Evolutionary conservation across 2,329 filamentous ascomycete species (phyloP), one percentile per base, ranked within the genome.

Genomic region (Dendrostoma leiphaemia): DNA sequence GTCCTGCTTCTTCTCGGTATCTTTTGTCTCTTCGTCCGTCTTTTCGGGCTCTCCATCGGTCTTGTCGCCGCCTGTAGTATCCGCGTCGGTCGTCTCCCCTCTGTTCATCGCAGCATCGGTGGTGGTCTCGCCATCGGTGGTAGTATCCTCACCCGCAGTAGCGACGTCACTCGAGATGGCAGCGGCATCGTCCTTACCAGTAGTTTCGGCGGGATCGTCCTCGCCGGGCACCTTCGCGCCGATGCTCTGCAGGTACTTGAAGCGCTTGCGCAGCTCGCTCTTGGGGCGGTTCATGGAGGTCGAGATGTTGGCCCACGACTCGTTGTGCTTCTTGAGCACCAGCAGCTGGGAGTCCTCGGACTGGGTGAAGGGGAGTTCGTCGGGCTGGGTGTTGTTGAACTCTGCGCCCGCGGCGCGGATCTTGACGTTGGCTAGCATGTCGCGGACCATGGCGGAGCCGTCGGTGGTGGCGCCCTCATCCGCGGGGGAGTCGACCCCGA

Each of bases 261-360:
- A 28, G 17, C 54, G 41, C 40, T 52, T 35, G 15, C 29, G 32
- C 10, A 53, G 32, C 17, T 53, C 49, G 3, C 44, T 45, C 45
- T 56, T 54, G 51, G 28, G 24, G 19, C 48, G 50, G 1, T 45
- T 34, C 26, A 55, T 51, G 24, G 53, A 40, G 6, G 46, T 40
- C 6, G 44, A 43, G 21, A 62, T 62, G 24, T 17, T 21, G 8
- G 37, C 54, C 60, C 60, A 60, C 1, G 56, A 37, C 41, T 59
- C 48, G 37, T 8, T 9, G 4, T 41, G 15, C 3, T 50, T 40
- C 35, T 43, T 50, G 35, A 50, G 37, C 35, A 41, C 32, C 17
- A 61, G 51, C n/a, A 63, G 44, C 15, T 56, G 53, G 9, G 58
- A 57, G 19, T 63, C 61, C 38, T 60, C 54, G 6, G 62, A 62